Conservation (phyloP, 495 filamentous ascomycete species). For the Penicillium dipodomyicola region DNA sequence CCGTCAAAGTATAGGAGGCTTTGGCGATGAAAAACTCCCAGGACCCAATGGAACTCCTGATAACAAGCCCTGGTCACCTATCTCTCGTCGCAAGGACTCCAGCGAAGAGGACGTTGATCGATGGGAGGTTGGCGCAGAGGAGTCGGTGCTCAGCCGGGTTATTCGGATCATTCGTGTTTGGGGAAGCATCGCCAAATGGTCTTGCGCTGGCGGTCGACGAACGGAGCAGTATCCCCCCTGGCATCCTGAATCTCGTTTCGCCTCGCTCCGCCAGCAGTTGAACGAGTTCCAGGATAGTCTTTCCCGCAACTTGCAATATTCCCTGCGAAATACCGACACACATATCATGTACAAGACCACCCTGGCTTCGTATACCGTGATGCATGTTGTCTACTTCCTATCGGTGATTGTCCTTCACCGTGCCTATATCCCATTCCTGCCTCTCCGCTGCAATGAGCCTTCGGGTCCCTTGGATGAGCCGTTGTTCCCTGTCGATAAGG, state of each 20-base stretch:
- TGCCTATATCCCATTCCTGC: slow-evolving; percentile 80
- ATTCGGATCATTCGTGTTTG: slow-evolving; percentile 77
- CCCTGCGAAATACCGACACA: slow-evolving; percentile 70
- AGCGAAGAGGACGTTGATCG: slow-evolving; percentile 63
- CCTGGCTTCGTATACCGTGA: slow-evolving; percentile 68
- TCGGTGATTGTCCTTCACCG: slow-evolving; percentile 78
- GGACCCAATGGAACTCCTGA: slow-evolving; percentile 33
- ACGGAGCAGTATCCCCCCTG: slow-evolving; percentile 60
- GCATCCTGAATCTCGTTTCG: slow-evolving; percentile 61
- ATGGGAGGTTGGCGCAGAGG: slow-evolving; percentile 58
- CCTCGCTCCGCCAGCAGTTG: slow-evolving; percentile 57
- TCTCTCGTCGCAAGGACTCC: slow-evolving; percentile 60
- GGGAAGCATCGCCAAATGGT: slow-evolving; percentile 74
- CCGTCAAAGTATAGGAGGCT: slow-evolving; percentile 43
- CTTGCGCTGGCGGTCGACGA: slow-evolving; percentile 68
- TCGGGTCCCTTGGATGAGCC: slow-evolving; percentile 73
- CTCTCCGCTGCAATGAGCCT: slow-evolving; percentile 65
- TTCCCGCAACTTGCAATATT: slow-evolving; percentile 69
- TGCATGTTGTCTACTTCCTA: slow-evolving; percentile 75
- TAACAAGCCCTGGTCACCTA: slow-evolving; percentile 43
- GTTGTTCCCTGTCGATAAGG: slow-evolving; percentile 55
- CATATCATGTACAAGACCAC: slow-evolving; percentile 71
- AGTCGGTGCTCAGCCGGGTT: slow-evolving; percentile 71
- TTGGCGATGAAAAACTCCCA: slow-evolving; percentile 40
- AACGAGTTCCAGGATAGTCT: slow-evolving; percentile 64